Evolutionary conservation across 2,329 filamentous ascomycete species (phyloP).

Genomic region (Botrytis squamosa): DNA sequence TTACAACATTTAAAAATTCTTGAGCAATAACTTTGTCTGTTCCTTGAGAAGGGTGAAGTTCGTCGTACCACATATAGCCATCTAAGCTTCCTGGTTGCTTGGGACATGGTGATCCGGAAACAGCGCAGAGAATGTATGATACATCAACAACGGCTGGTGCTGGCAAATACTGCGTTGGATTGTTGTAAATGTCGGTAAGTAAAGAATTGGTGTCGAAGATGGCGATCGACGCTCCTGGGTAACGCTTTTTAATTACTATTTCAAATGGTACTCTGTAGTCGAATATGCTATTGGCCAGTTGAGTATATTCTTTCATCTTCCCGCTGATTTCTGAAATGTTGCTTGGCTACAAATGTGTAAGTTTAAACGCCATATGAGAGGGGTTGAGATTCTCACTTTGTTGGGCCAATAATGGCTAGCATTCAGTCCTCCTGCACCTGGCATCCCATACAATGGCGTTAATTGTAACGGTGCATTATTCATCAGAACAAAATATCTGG

Average conservation of each 20-base stretch:
- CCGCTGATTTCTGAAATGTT: conserved; percentile 49
- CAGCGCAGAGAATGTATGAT: conserved; percentile 54
- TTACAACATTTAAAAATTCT: conserved; percentile 55
- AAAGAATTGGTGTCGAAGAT: conserved; percentile 66
- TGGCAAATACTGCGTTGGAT: conserved; percentile 61
- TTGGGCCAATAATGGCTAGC: conserved; percentile 48
- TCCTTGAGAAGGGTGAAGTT: conserved; percentile 68
- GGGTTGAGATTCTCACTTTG: conserved; percentile 29
- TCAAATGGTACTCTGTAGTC: conserved; percentile 52
- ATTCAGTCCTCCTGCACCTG: conserved; percentile 44
- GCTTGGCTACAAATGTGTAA: conserved; percentile 45
- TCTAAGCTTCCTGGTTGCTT: conserved; percentile 46
- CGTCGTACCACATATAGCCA: conserved; percentile 72
- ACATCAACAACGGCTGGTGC: conserved; percentile 62
- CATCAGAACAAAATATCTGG: conserved; percentile 68
- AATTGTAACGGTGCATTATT: conserved; percentile 67
- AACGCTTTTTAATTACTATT: conserved; percentile 46
- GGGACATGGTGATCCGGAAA: conserved; percentile 40
- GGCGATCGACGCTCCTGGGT: conserved; percentile 60
- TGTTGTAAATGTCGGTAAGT: conserved; percentile 62
- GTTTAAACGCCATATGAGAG: neutral
- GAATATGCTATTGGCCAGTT: conserved; percentile 50
- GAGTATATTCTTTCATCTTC: conserved; percentile 52
- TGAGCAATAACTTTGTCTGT: conserved; percentile 56
- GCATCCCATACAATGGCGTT: conserved; percentile 62